Evolutionary conservation across 495 filamentous ascomycete species (phyloP).

Genomic region (Penicillium diatomitis): DNA sequence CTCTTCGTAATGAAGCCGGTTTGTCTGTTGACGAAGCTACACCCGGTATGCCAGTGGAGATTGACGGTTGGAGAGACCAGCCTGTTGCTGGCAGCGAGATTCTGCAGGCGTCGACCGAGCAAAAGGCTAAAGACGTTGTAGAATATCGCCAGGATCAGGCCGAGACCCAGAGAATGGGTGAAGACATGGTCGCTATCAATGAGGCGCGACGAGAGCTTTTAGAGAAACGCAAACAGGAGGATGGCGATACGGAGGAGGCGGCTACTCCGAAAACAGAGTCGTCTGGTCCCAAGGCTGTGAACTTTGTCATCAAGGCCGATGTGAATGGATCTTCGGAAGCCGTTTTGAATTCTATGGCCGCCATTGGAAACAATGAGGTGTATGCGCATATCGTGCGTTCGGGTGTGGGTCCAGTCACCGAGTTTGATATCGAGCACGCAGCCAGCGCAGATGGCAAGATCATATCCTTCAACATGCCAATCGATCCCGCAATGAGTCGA

Average conservation of each 20-base stretch:
- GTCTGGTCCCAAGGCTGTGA: slow-evolving; percentile 53
- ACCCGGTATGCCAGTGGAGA: slow-evolving; percentile 82
- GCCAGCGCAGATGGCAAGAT: slow-evolving; percentile 60
- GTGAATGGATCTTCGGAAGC: slow-evolving; percentile 91
- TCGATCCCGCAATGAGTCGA: slow-evolving; percentile 57
- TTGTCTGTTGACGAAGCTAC: slow-evolving; percentile 59
- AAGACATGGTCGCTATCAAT: slow-evolving; percentile 72
- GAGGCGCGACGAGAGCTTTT: slow-evolving; percentile 52
- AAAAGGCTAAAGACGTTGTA: slow-evolving; percentile 70
- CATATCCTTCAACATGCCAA: slow-evolving; percentile 75
- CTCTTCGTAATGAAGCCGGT: slow-evolving; percentile 79
- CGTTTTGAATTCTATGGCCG: slow-evolving; percentile 60
- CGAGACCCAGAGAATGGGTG: slow-evolving; percentile 50
- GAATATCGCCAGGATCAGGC: slow-evolving; percentile 58
- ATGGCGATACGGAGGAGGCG: slow-evolving; percentile 23
- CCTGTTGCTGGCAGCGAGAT: slow-evolving; percentile 84
- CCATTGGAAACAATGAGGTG: slow-evolving; percentile 77
- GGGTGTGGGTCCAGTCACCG: slow-evolving; percentile 66
- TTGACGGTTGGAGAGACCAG: slow-evolving; percentile 90
- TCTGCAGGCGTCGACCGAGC: slow-evolving; percentile 70
- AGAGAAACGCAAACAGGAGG: slow-evolving; percentile 48
- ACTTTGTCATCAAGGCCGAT: slow-evolving; percentile 86
- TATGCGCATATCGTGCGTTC: slow-evolving; percentile 66
- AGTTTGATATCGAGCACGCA: slow-evolving; percentile 85
- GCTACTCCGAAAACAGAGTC: slow-evolving; percentile 20